Evolutionary conservation across 2,329 filamentous ascomycete species (phyloP).

Genomic region (Zopfia rhizophila): DNA sequence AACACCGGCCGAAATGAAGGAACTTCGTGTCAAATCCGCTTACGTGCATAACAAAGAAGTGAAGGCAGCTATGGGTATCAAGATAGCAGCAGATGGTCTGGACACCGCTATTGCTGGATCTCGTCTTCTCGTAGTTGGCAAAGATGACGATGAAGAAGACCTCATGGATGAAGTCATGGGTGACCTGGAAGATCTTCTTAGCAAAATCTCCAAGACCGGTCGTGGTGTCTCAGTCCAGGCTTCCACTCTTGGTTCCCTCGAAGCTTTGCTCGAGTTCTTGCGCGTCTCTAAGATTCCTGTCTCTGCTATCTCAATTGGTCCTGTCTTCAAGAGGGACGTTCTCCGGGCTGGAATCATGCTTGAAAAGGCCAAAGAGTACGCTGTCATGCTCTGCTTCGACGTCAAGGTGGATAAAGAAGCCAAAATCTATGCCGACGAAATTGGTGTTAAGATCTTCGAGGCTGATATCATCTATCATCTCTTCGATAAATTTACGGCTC

Average conservation of each 20-base stretch:
- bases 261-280: slow-evolving; percentile 95
- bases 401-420: slow-evolving; percentile 99
- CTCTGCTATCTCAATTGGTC: slow-evolving; percentile 95
- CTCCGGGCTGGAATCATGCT: slow-evolving; percentile 95
- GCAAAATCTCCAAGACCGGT: slow-evolving; percentile 88
- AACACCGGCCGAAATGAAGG: slow-evolving; percentile 91
- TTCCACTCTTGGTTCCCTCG: slow-evolving; percentile 94
- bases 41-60: slow-evolving; percentile 99
- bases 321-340: slow-evolving; percentile 97
- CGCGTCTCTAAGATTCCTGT: slow-evolving; percentile 97
- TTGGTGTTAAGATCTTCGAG: slow-evolving; percentile 97
- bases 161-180: slow-evolving; percentile 96
- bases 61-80: slow-evolving; percentile 97
- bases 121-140: slow-evolving; percentile 90
- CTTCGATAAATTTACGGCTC: slow-evolving; percentile 95
- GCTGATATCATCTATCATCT: slow-evolving; percentile 99
- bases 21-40: slow-evolving; percentile 91
- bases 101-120: slow-evolving; percentile 97
- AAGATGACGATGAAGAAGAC: slow-evolving; percentile 96
- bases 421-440: slow-evolving; percentile 86
- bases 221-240: slow-evolving; percentile 97
- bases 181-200: slow-evolving; percentile 90
- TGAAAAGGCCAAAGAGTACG: slow-evolving; percentile 92
- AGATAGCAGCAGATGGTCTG: slow-evolving; percentile 95
- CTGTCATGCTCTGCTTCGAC: slow-evolving; percentile 99